phyloP scores from a whole-genome alignment of 768 basidiomycete species.

The Steccherinum ochraceum region DNA sequence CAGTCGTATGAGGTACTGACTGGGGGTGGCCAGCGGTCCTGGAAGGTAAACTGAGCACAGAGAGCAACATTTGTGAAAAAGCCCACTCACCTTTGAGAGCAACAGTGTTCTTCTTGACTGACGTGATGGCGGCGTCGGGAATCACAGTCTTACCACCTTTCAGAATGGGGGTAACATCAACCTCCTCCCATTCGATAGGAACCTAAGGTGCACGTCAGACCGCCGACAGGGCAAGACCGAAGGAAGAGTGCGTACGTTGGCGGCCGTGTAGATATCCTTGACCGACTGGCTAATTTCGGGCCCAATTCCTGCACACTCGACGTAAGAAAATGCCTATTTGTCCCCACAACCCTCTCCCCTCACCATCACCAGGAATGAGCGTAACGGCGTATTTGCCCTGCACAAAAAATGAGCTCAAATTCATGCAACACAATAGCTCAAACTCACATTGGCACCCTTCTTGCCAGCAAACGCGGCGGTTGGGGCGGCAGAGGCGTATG shows the following conservation, averaged over 20 bases:
- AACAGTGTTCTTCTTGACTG: conserved; percentile 95
- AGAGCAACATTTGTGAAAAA: too few species aligned
- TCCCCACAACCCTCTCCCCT: conserved; percentile 16
- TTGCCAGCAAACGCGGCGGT: conserved; percentile 88
- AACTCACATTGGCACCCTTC: conserved; percentile 79
- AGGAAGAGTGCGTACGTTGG: conserved; percentile 47
- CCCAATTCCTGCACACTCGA: conserved; percentile 70
- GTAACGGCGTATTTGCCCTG: conserved; percentile 98
- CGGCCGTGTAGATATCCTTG: conserved; percentile 87
- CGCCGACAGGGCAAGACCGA: background rate
- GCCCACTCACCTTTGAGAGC: conserved; percentile 79
- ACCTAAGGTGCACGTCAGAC: conserved; percentile 45
- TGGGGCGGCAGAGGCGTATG: conserved; percentile 68
- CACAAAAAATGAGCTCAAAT: conserved; percentile 1
- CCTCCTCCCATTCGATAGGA: conserved; percentile 99
- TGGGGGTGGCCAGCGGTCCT: conserved; percentile 97
- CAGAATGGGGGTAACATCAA: conserved; percentile 89
- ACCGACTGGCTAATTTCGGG: conserved; percentile 97
- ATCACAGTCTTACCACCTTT: conserved; percentile 97
- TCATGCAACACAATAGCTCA: background rate
- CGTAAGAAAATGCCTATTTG: conserved; percentile 6
- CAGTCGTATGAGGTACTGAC: conserved; percentile 40
- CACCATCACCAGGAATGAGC: conserved; percentile 94
- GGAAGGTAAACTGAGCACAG: too few species aligned
- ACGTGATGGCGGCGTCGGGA: conserved; percentile 84